Evolutionary conservation across 225 moss, liverwort and hornwort genomes (phyloP), one percentile per base, ranked within the genome.

Genomic region (Antitrichia curtipendula): DNA sequence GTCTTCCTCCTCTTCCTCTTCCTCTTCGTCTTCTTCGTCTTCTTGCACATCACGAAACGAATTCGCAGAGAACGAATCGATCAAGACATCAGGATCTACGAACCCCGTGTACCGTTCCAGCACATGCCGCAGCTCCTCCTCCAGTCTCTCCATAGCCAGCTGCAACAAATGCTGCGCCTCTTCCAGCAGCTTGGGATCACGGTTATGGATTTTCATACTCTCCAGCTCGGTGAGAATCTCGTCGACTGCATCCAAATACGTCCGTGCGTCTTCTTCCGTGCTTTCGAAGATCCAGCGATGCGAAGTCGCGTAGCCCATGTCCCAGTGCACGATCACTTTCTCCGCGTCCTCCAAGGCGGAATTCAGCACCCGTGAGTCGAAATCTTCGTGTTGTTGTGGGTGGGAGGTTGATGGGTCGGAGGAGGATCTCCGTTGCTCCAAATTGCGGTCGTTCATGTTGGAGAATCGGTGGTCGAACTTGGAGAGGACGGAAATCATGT

Each of bases 381-480:
- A 80, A 58, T 94, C 86, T 34, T 90, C 91, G 24, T 74, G n/a
- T 3, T 69, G 71, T 0, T 58, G 56, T 1, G 56, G 75, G 41
- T 89, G 87, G 8, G 93, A 87, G 8, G 84, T 90, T 13, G 91
- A 93, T 21, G 94, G 89, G 81, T 95, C 93, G 20, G 88, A 87
- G 31, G 88, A 86, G 40, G 87, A 80, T 82, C 91, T 92, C 52
- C 86, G 90, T 41, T 95, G 89, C 65, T 96, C 95, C 52, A 93
- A 90, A 90, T 94, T 91, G 78, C 84, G 90, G 45, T 96, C 98
- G 87, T 96, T 97, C 98, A 98, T 98, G 81, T 91, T 95, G 69
- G 95, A 95, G 83, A 99, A 99, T 45, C 98, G 92, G 89, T 97
- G 92, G 87, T 99, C 97, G 81, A 99, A 97, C 95, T 99, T 99